A percentile compares a stretch with the other conserved stretches of the same genome.
Evolutionary conservation across 495 filamentous ascomycete species (phyloP).

Genomic region (Penicillium lividum): DNA sequence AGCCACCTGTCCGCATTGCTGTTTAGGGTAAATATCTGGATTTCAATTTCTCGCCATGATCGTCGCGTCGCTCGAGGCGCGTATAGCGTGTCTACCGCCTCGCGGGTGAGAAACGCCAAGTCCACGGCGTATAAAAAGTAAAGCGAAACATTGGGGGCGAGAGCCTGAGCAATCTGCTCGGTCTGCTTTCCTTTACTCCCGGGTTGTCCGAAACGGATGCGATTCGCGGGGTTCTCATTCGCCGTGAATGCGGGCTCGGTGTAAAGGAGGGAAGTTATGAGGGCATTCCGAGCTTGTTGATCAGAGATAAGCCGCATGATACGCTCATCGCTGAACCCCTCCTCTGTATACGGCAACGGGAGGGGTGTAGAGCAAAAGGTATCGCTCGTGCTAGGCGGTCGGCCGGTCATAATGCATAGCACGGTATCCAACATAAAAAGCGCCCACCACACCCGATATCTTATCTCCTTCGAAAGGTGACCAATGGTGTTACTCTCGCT

Average conservation of each 20-base stretch:
- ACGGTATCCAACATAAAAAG: too few relatives aligned
- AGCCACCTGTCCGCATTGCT: constrained; percentile 27
- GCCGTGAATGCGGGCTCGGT: constrained; percentile 6
- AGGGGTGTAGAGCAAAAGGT: constrained; percentile 58
- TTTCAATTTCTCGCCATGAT: constrained; percentile 29
- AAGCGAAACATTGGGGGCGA: constrained; percentile 23
- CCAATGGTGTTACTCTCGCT: constrained; percentile 51
- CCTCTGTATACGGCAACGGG: constrained; percentile 53
- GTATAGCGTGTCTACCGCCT: constrained; percentile 26
- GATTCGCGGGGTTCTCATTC: constrained; percentile 2
- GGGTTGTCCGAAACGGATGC: neutral
- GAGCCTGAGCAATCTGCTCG: neutral
- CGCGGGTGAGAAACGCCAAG: constrained; percentile 23
- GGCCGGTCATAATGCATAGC: constrained; percentile 62
- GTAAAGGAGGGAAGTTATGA: constrained; percentile 19
- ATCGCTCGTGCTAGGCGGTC: constrained; percentile 55
- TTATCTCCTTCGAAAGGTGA: constrained; percentile 49
- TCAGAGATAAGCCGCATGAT: constrained; percentile 33
- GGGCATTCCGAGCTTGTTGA: constrained; percentile 26
- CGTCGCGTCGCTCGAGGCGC: constrained; percentile 20
- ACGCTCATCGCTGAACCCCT: constrained; percentile 35
- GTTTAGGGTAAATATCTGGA: constrained; percentile 21
- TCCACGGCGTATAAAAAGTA: constrained; percentile 30
- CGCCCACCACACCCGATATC: too few relatives aligned
- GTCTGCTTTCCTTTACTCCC: neutral